Evolutionary conservation across 257 asterid genomes (phyloP).

Genomic region (Thymus mandschuricus): DNA sequence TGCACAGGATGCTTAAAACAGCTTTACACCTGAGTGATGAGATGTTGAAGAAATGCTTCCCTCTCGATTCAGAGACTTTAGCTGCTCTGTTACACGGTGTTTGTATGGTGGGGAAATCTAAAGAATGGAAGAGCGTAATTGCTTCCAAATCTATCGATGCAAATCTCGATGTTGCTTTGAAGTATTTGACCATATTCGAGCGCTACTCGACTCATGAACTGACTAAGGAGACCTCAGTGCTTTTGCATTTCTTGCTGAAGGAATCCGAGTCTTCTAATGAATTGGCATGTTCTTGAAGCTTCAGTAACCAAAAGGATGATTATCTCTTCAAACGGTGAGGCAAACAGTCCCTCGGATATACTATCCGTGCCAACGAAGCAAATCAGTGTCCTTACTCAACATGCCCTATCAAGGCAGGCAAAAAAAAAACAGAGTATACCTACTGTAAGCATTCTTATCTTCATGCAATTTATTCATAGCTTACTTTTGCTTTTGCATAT

Average conservation of each 20-base stretch:
- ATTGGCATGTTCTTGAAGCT: slow-evolving; percentile 24
- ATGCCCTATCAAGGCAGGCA: not conserved
- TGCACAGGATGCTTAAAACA: slow-evolving; percentile 57
- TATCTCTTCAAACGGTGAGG: slow-evolving; percentile 8
- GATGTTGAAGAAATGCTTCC: slow-evolving; percentile 52
- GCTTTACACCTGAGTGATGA: slow-evolving; percentile 60
- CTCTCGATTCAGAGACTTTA: slow-evolving; percentile 54
- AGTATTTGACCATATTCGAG: slow-evolving; percentile 58
- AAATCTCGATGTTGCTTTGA: slow-evolving; percentile 54
- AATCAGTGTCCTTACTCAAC: not conserved
- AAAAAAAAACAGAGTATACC: not conserved
- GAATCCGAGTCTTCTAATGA: slow-evolving; percentile 33
- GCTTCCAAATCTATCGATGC: slow-evolving; percentile 45
- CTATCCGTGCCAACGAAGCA: not conserved
- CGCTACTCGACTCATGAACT: slow-evolving; percentile 47
- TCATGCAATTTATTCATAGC: not conserved
- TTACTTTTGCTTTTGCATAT: not conserved
- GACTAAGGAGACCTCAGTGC: slow-evolving; percentile 53
- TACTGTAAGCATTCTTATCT: not conserved
- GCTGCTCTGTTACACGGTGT: slow-evolving; percentile 71
- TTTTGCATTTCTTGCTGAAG: slow-evolving; percentile 61
- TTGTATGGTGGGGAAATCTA: slow-evolving; percentile 65
- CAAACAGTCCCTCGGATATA: not conserved
- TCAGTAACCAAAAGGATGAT: slow-evolving; percentile 25
- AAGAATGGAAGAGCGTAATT: slow-evolving; percentile 71